Evolutionary conservation across 805 yeast genomes (phyloP), one percentile per base, ranked within the genome.

Genomic region (Candida tallmaniae): DNA sequence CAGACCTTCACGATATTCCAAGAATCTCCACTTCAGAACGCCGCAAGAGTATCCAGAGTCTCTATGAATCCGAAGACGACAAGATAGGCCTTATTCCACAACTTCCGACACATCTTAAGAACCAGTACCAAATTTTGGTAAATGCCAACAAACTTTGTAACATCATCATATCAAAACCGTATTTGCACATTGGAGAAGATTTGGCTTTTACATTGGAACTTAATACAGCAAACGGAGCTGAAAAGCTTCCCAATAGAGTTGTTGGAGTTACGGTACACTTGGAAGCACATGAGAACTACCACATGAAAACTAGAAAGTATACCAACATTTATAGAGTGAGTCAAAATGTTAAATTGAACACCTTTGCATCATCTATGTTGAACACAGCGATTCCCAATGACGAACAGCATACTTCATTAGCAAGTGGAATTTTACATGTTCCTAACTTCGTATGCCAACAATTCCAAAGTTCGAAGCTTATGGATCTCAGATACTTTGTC

Each of bases 271-370:
- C 59, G 4, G 50, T 46, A 7, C 60, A 58, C 37, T 29, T 65
- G n/a, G 71, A 64, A 41, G 70, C 69, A 8, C 62, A 60, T 34
- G 71, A 66, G 35, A 32, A 46, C 3, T 65, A 53, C 42, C 66
- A 65, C 38, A 33, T 49, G 12, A 33, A 39, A 14, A 34, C 37
- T 6, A 25, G 32, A 14, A 38, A 43, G 3, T 45, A 34, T 27
- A 43, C 38, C 11, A 58, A 65, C 34, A 36, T 47, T 8, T 65
- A 60, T 45, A 52, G 56, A 33, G 68, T 65, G 12, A 56, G 62
- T 9, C 64, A 64, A 12, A 48, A 50, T 11, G 22, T 50, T 13
- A 65, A 63, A 41, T 40, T 51, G 23, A 65, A 64, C 44, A 47
- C 60, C 1, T 54, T 60, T 36, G 60, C 63, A 3, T 29, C 58